These are phyloP conservation scores for Komagataella populi DNA, from an alignment of 805 yeast species.

Conservation along the genomic window DNA sequence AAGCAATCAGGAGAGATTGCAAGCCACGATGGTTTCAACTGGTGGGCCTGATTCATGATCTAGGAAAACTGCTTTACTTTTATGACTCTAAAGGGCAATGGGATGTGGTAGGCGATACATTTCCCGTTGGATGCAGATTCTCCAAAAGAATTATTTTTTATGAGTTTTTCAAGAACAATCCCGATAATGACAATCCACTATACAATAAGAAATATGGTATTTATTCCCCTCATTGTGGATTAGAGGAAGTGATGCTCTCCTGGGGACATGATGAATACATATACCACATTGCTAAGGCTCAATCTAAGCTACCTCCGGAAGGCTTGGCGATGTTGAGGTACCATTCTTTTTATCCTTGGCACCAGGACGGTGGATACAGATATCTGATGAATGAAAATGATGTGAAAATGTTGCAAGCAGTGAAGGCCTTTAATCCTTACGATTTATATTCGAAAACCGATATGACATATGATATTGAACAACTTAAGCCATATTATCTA, in stretches of 20 bases:
- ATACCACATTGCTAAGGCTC: conserved; percentile 57
- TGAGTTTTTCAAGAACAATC: conserved; percentile 45
- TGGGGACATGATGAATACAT: conserved; percentile 78
- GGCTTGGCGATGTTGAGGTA: conserved; percentile 65
- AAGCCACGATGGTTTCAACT: conserved; percentile 69
- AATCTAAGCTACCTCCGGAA: conserved; percentile 49
- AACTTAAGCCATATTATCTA: conserved; percentile 41
- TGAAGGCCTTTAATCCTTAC: conserved; percentile 52
- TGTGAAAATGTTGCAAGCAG: conserved; percentile 45
- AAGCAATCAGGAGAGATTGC: conserved; percentile 52
- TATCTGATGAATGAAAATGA: conserved; percentile 56
- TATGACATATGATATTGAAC: conserved; percentile 29
- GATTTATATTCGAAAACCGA: conserved; percentile 57
- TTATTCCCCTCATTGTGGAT: conserved; percentile 49
- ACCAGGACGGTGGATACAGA: conserved; percentile 52
- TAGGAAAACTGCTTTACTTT: conserved; percentile 56
- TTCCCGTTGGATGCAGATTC: conserved; percentile 61
- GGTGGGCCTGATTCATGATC: conserved; percentile 59
- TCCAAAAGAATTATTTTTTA: conserved; percentile 46
- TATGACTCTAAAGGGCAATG: conserved; percentile 66
- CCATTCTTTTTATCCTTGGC: conserved; percentile 71
- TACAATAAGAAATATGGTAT: conserved; percentile 57
- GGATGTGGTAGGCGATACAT: conserved; percentile 75
- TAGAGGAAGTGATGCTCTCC: conserved; percentile 56
- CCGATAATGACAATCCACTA: conserved; percentile 48